A percentile compares a stretch with the other conserved stretches of the same genome.
These are phyloP conservation scores for Potentilla sterilis DNA, from an alignment of 306 rosid species.

Conservation along the genomic window DNA sequence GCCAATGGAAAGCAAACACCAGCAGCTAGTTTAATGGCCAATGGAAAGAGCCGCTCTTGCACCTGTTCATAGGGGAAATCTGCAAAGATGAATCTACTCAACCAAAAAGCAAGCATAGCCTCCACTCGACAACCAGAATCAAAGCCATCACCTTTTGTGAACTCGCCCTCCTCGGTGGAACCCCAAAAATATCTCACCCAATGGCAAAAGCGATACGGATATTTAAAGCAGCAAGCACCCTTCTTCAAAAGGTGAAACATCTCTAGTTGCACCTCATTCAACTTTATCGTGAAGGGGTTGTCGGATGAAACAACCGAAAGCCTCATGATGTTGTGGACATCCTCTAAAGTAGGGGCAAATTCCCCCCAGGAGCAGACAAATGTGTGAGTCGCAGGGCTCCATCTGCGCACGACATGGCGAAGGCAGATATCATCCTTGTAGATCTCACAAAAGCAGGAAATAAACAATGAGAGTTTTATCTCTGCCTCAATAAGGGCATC, in stretches of 20 bases:
- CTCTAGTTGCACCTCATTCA: no score
- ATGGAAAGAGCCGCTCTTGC: no score
- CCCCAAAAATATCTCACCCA: neutral
- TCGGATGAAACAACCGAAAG: rapidly evolving
- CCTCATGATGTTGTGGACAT: neutral
- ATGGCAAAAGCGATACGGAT: no score
- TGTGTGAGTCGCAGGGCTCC: neutral
- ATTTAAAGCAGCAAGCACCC: neutral
- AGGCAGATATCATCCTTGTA: neutral
- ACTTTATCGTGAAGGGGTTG: neutral
- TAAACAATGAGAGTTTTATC: neutral
- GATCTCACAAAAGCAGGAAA: neutral
- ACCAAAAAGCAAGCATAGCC: no score
- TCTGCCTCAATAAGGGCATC: neutral
- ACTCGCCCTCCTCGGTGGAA: no score
- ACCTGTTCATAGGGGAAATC: no score
- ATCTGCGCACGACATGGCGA: neutral
- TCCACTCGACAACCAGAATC: no score
- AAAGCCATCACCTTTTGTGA: no score
- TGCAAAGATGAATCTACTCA: no score
- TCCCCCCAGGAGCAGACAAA: neutral
- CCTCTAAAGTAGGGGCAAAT: neutral
- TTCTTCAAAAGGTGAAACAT: no score
- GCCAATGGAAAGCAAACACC: no score
- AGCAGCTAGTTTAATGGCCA: no score